Evolutionary conservation across 2,329 filamentous ascomycete genomes (phyloP).

Genomic region (Ascochyta pisi): DNA sequence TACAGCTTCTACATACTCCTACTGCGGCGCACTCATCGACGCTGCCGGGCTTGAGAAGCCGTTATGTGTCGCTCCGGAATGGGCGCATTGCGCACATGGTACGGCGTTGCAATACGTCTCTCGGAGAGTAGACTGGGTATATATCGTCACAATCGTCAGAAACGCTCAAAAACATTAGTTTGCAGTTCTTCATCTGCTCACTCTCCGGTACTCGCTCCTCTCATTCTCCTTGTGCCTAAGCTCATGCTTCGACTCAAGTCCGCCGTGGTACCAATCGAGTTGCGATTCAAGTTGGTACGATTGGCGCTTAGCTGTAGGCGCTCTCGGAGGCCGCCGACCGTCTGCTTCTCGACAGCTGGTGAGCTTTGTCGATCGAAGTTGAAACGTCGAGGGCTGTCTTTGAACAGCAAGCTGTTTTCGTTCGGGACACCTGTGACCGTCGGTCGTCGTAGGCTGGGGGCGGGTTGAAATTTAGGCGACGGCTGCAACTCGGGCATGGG

Average conservation of each 20-base stretch:
- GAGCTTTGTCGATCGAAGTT: constrained; percentile 39
- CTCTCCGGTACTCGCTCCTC: constrained; percentile 43
- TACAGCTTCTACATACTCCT: constrained; percentile 2
- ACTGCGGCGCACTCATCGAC: background rate
- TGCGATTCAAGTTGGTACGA: constrained; percentile 35
- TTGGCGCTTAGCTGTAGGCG: constrained; percentile 36
- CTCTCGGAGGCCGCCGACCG: constrained; percentile 29
- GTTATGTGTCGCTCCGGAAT: constrained; percentile 3
- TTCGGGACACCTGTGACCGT: constrained; percentile 31
- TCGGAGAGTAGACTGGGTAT: constrained; percentile 35
- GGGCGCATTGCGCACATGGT: background rate
- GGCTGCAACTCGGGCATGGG: constrained; percentile 47
- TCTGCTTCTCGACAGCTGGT: constrained; percentile 42
- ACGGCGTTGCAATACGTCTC: constrained; percentile 16
- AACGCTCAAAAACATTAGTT: constrained; percentile 17
- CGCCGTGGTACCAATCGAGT: constrained; percentile 36
- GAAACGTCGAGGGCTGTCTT: constrained; percentile 38
- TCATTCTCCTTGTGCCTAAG: constrained; percentile 35
- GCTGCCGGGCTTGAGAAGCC: constrained; percentile 4
- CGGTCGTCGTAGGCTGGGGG: constrained; percentile 39
- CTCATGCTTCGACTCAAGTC: constrained; percentile 40
- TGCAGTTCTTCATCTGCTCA: constrained; percentile 30
- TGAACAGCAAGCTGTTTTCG: constrained; percentile 38
- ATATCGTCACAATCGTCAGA: constrained; percentile 40
- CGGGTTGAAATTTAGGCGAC: constrained; percentile 38